phyloP scores from a whole-genome alignment of 495 filamentous ascomycete genomes.

The Umbilicaria muhlenbergii region DNA sequence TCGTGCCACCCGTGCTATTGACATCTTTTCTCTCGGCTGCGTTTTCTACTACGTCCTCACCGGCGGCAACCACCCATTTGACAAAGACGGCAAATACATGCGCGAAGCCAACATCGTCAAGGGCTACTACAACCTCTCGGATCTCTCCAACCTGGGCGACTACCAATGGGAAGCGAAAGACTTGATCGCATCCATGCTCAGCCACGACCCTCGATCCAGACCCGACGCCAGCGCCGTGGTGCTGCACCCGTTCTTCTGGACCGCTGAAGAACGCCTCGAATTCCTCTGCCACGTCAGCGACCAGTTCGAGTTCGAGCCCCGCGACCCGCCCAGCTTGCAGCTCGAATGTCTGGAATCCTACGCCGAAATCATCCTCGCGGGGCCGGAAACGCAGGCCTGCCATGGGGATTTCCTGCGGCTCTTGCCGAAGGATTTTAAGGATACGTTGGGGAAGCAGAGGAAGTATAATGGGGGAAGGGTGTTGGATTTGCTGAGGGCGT shows the following conservation, averaged over 20 bases:
- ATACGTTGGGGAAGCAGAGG: constrained; percentile 80
- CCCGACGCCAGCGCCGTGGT: constrained; percentile 64
- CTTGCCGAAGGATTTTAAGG: constrained; percentile 67
- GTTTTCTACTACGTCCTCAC: constrained; percentile 96
- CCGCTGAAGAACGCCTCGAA: constrained; percentile 63
- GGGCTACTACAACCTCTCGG: constrained; percentile 56
- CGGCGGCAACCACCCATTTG: constrained; percentile 81
- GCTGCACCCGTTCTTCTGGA: constrained; percentile 95
- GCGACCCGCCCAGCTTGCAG: constrained; percentile 56
- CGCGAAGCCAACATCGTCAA: constrained; percentile 94
- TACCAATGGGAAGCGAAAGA: constrained; percentile 76
- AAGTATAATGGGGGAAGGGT: constrained; percentile 78
- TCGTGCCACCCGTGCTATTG: constrained; percentile 84
- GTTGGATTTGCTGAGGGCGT: constrained; percentile 72
- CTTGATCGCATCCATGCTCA: constrained; percentile 72
- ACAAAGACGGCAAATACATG: constrained; percentile 84
- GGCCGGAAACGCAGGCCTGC: constrained; percentile 17
- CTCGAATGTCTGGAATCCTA: constrained; percentile 49
- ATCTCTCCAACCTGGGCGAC: constrained; percentile 56
- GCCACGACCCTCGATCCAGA: constrained; percentile 47
- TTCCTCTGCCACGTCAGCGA: constrained; percentile 92
- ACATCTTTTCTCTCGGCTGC: constrained; percentile 90
- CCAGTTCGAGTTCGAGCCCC: constrained; percentile 81
- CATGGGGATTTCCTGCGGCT: constrained; percentile 57
- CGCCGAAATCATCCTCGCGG: constrained; percentile 35